Evolutionary conservation across 2,329 filamentous ascomycete genomes (phyloP), one percentile per base, ranked within the genome.

Genomic region (Neurospora crassa): DNA sequence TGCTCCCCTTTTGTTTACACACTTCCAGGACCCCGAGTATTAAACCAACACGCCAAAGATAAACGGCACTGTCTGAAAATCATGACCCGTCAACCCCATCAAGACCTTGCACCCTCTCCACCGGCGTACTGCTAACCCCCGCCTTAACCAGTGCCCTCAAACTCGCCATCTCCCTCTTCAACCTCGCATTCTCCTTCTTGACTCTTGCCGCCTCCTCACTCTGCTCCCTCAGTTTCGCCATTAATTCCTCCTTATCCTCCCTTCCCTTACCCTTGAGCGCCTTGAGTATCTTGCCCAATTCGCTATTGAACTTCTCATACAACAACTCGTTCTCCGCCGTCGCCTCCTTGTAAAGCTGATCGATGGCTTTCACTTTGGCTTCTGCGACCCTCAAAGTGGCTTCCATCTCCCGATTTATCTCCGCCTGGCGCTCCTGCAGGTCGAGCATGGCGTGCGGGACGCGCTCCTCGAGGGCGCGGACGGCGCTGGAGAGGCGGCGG

Each of bases 271-370:
- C 88, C 79, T 89, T 89, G 68, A 96, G 85, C 53, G 91, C 92
- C 79, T 89, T 91, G 63, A 94, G 85, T 72, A 97, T 92, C 83
- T 92, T 93, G 76, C 89, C 91, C 68, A 98, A 83, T 81, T 97
- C 95, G n/a, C 89, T 88, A 77, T 97, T 97, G 84, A 97, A 97
- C 73, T 90, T 91, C 75, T 95, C 92, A 80, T 97, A 97, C 70
- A 98, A 84, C 40, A 95, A 88, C 81, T 97, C 94, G 76, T 97
- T 98, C 83, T 98, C 95, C 0, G 93, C 92, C 76, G 90, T 93
- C 18, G 90, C 88, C 78, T 97, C 93, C 74, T 93, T 92, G 82
- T 96, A 97, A 69, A 97, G 83, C 81, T 96, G 92, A 79, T 97
- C 94, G 70, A 97, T 88, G 53, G 91, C 91, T 76, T 90, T 91